Conservation (phyloP, 2,329 filamentous ascomycete genomes). For the Phialemoniopsis sp. region DNA sequence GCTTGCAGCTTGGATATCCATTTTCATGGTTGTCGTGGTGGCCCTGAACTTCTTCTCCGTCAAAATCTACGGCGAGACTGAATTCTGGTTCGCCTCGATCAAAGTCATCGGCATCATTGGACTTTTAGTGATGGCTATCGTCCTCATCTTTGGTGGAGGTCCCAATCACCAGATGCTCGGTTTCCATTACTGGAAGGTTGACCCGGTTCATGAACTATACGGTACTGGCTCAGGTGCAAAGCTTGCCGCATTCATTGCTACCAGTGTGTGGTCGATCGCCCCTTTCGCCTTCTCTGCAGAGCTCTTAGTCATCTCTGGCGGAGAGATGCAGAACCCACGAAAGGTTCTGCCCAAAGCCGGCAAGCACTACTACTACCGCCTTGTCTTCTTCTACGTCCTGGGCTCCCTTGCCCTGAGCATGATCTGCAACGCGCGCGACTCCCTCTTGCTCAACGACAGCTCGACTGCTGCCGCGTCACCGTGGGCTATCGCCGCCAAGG, state of each 20-base stretch:
- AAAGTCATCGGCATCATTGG: constrained; percentile 73
- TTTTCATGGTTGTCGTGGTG: constrained; percentile 50
- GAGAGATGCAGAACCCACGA: constrained; percentile 68
- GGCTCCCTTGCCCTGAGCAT: constrained; percentile 70
- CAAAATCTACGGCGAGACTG: constrained; percentile 60
- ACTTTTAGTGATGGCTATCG: constrained; percentile 74
- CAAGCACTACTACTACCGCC: constrained; percentile 70
- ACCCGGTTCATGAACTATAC: constrained; percentile 36
- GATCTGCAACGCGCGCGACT: constrained; percentile 58
- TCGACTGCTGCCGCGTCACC: constrained; percentile 62
- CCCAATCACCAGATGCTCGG: constrained; percentile 68
- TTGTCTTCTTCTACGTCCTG: constrained; percentile 64
- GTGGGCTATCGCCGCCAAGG: constrained; percentile 55
- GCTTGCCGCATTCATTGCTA: constrained; percentile 67
- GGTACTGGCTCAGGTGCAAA: constrained; percentile 59
- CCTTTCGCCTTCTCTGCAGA: constrained; percentile 68
- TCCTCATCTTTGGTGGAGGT: constrained; percentile 68
- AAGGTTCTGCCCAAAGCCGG: constrained; percentile 71
- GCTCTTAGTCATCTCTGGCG: constrained; percentile 73
- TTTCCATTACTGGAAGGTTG: constrained; percentile 66
- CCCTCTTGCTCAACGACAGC: constrained; percentile 43
- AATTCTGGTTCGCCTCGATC: constrained; percentile 74
- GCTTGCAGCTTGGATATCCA: constrained; percentile 55
- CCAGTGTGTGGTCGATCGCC: constrained; percentile 68
- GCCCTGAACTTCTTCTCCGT: constrained; percentile 61